Conservation (phyloP, 75 land plant species). For the Sequoiadendron giganteum region DNA sequence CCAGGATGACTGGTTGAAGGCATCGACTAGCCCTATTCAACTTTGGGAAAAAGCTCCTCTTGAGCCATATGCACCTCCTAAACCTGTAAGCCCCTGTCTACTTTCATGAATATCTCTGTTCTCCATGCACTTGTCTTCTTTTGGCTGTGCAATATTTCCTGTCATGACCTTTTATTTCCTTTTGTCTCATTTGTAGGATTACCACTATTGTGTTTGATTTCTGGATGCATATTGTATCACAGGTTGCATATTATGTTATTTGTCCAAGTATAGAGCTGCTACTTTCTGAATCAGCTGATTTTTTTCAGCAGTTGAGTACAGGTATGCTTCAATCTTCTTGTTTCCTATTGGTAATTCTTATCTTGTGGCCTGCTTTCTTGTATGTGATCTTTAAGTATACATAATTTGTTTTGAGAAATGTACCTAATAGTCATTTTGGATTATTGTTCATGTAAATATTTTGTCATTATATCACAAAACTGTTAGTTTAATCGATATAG, state of each 20-base stretch:
- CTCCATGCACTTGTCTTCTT: neutral
- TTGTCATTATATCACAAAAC: neutral
- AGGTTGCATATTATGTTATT: conserved; percentile 80
- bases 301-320: conserved; percentile 89
- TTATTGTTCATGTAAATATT: neutral
- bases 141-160: neutral
- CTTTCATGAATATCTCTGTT: conserved; percentile 4
- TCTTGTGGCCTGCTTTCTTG: neutral
- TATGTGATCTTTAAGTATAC: neutral
- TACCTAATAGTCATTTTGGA: neutral
- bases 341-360: neutral
- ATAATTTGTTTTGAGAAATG: neutral
- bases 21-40: conserved; percentile 71
- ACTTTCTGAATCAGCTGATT: conserved; percentile 78
- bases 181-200: neutral
- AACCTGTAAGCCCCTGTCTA: conserved; percentile 59
- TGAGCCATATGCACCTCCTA: conserved; percentile 94
- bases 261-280: conserved; percentile 88
- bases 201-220: neutral
- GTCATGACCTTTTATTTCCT: neutral
- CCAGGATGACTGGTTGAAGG: conserved; percentile 98
- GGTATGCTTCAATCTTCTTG: conserved; percentile 43
- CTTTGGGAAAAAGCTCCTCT: conserved; percentile 98
- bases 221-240: conserved; percentile 18
- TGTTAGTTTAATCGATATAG: neutral